Evolutionary conservation across 495 filamentous ascomycete species (phyloP), one percentile per base, ranked within the genome.

Genomic region (Aspergillus mulundensis): DNA sequence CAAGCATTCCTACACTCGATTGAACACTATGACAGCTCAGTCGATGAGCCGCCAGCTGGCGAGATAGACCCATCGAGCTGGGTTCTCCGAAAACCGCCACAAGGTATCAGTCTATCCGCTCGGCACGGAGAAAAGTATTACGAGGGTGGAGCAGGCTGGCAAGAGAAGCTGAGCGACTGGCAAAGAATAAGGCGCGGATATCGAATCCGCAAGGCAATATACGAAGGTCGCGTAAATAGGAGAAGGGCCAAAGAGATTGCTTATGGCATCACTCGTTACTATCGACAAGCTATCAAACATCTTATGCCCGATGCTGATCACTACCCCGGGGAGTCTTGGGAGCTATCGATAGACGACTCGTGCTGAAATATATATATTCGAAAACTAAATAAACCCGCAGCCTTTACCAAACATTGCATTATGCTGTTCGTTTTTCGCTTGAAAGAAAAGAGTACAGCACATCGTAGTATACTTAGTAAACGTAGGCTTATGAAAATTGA

Each of bases 101-200:
- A 78, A 49, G 75, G 73, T 0, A 66, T 70, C 50, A 59, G 61
- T 23, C 61, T 74, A 54, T 73, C 73, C 1, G 66, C 58, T 12
- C 63, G 61, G 18, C 72, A 78, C 45, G 62, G 60, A 50, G 63
- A 68, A 11, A 63, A 64, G 7, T 77, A 70, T 61, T 78, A 76
- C 40, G 71, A 77, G 51, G 70, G 72, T 53, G 75, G 71, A 2
- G 58, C 68, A 2, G 74, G 71, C 12, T 76, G 71, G 71, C 74
- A 76, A 50, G 75, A 76, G 48, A 74, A 58, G 40, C 59, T 77
- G 0, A 61, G 68, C 7, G 70, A 77, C 25, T 78, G 73, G 75
- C 69, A 74, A 60, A 63, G 61, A 24, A 64, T 74, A 20, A 62
- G 58, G 16, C 63, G 65, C 11, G 68, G 69, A 14, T 75, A 74